These are phyloP conservation scores for Olyra latifolia DNA, from an alignment of 176 grass and related monocot species.

Conservation along the genomic window DNA sequence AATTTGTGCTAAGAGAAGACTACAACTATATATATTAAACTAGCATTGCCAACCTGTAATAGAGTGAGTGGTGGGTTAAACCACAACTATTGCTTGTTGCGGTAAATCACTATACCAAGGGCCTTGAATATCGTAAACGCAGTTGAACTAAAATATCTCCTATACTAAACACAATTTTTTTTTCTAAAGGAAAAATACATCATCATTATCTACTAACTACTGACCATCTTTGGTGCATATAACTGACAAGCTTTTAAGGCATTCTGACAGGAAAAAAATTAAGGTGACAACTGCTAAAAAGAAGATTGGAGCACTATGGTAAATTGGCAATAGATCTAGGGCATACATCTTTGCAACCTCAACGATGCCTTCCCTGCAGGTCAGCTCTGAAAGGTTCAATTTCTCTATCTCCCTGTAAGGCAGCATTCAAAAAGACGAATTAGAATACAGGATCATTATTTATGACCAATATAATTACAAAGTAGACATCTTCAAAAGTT, in stretches of 20 bases:
- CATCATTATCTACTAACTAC: background rate
- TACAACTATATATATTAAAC: background rate
- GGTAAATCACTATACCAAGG: background rate
- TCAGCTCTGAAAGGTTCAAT: slow-evolving; percentile 79
- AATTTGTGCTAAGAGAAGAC: background rate
- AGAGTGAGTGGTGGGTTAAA: background rate
- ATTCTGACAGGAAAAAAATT: background rate
- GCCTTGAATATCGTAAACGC: background rate
- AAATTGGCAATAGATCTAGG: background rate
- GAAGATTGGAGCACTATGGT: background rate
- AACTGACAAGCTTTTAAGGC: background rate
- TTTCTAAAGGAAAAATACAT: background rate
- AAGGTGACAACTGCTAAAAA: background rate
- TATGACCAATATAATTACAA: background rate
- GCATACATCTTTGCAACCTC: slow-evolving; percentile 84
- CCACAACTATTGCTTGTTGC: background rate
- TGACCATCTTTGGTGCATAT: background rate
- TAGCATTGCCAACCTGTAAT: background rate
- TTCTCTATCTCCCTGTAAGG: slow-evolving; percentile 81
- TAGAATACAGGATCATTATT: background rate
- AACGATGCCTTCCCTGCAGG: slow-evolving; percentile 76
- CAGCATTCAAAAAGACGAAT: slow-evolving; percentile 13
- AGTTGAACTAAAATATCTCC: background rate
- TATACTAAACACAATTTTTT: background rate
- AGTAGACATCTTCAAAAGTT: background rate